Conservation (phyloP, 2,329 filamentous ascomycete genomes). For the Colletotrichum gloeosporioides region DNA sequence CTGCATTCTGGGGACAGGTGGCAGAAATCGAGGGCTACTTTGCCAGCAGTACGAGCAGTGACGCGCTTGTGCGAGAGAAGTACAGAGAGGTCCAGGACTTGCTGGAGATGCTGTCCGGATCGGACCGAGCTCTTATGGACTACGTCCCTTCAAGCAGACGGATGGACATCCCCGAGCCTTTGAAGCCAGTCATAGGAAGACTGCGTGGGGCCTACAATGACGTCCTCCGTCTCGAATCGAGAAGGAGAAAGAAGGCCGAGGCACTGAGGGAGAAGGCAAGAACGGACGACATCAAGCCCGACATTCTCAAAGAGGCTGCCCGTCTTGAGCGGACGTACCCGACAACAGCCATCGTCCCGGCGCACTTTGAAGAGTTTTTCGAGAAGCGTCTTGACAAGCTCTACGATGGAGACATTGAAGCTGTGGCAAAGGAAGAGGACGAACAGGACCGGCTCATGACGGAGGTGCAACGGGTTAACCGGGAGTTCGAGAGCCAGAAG, state of each 20-base stretch:
- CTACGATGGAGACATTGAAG: constrained; percentile 80
- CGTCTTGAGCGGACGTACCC: constrained; percentile 87
- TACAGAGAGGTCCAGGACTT: constrained; percentile 77
- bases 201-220: constrained; percentile 86
- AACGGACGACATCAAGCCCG: constrained; percentile 86
- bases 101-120: constrained; percentile 77
- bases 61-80: constrained; percentile 74
- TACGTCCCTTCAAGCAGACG: constrained; percentile 87
- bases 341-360: constrained; percentile 82
- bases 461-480: constrained; percentile 77
- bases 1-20: constrained; percentile 76
- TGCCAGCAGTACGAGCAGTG: constrained; percentile 63
- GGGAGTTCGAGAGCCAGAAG: constrained; percentile 76
- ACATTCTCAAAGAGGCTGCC: constrained; percentile 82
- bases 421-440: constrained; percentile 71
- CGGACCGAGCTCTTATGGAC: constrained; percentile 82
- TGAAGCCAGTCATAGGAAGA: constrained; percentile 80
- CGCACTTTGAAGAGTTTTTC: constrained; percentile 92
- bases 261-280: constrained; percentile 79
- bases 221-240: constrained; percentile 80
- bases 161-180: constrained; percentile 77
- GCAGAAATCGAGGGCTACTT: constrained; percentile 89
- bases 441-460: constrained; percentile 78
- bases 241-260: constrained; percentile 81
- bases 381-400: constrained; percentile 75